Percentiles rank a stretch among this genome's conserved stretches.
These are phyloP conservation scores for Kluyveromyces wickerhamii DNA, from an alignment of 805 yeast species.

Conservation along the genomic window DNA sequence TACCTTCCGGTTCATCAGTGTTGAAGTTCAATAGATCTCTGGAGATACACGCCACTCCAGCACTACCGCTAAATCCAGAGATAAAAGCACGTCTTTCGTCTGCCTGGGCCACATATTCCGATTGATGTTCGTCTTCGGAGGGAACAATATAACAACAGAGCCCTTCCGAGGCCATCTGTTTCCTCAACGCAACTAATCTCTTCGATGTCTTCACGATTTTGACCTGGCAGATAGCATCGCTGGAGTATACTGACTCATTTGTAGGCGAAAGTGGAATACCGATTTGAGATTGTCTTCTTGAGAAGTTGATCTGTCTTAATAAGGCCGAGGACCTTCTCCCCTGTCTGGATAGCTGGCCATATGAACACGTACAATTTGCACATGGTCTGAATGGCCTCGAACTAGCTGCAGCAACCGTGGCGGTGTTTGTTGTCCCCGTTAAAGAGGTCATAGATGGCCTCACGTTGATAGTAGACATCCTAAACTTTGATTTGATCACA, in stretches of 20 bases:
- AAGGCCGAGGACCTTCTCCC: conserved; percentile 51
- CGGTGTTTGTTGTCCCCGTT: neutral
- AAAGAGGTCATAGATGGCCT: conserved; percentile 9
- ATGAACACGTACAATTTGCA: conserved; percentile 75
- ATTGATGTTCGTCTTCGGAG: conserved; percentile 89
- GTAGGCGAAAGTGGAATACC: conserved; percentile 17
- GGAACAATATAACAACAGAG: conserved; percentile 72
- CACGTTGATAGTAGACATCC: conserved; percentile 6
- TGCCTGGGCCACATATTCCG: conserved; percentile 75
- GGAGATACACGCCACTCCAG: conserved; percentile 86
- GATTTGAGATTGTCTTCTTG: conserved; percentile 24
- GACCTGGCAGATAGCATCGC: conserved; percentile 32
- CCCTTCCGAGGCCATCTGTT: conserved; percentile 51
- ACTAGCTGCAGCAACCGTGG: conserved; percentile 10
- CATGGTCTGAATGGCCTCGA: conserved; percentile 43
- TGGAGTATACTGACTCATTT: conserved; percentile 31
- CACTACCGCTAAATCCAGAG: conserved; percentile 86
- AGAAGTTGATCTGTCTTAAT: conserved; percentile 23
- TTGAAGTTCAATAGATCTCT: conserved; percentile 35
- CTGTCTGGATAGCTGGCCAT: conserved; percentile 67
- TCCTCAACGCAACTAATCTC: conserved; percentile 54
- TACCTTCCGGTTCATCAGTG: conserved; percentile 40
- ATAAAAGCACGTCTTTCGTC: conserved; percentile 81
- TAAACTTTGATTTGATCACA: too few species aligned
- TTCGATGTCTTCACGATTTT: conserved; percentile 47